Conservation (phyloP, 2,329 filamentous ascomycete genomes). For the Paecilomyces sp. region DNA sequence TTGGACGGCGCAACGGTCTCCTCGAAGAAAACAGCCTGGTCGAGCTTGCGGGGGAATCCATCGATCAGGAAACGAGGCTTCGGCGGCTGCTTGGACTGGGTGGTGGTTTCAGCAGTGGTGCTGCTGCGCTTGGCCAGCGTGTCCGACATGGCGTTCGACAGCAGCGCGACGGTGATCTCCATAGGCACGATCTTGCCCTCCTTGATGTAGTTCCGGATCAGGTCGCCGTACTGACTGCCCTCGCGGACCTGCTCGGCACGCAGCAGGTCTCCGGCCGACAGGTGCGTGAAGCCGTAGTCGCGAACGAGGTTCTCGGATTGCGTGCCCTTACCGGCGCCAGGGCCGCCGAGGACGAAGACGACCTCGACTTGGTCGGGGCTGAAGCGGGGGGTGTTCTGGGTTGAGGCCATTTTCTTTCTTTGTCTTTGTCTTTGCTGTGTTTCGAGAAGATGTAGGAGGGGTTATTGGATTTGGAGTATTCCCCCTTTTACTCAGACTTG, state of each 20-base stretch:
- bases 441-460: not conserved
- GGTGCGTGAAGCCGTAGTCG: constrained; percentile 85
- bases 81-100: constrained; percentile 15
- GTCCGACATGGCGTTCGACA: constrained; percentile 86
- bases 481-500: not conserved
- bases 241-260: constrained; percentile 86
- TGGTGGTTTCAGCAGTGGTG: not conserved
- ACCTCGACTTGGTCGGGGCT: constrained; percentile 76
- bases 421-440: not conserved
- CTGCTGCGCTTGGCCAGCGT: constrained; percentile 47
- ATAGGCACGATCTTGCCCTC: constrained; percentile 97
- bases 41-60: constrained; percentile 92
- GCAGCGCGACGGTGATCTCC: constrained; percentile 89
- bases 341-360: constrained; percentile 91
- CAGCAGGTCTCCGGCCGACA: constrained; percentile 87
- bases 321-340: constrained; percentile 92
- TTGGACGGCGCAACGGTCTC: constrained; percentile 73
- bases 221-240: constrained; percentile 79
- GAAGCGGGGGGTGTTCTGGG: constrained; percentile 64
- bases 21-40: constrained; percentile 93
- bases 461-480: not conserved
- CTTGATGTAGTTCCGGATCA: constrained; percentile 91
- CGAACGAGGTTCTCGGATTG: constrained; percentile 84
- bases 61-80: constrained; percentile 70
- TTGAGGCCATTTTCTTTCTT: constrained; percentile 23